Conservation (phyloP, 768 basidiomycete species). For the Pulveroboletus frians region DNA sequence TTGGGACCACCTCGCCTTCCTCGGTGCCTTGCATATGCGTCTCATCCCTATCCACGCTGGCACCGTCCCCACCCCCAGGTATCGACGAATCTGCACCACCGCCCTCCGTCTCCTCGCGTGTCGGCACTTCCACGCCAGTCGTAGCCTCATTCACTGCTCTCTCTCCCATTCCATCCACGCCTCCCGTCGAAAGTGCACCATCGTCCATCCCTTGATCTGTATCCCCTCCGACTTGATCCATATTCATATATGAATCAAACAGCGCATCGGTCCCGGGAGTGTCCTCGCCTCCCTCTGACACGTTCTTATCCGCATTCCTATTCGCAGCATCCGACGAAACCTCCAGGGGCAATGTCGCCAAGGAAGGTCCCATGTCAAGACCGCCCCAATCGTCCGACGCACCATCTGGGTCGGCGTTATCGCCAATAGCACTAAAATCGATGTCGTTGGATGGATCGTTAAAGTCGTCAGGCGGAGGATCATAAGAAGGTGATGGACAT, state of each 20-base stretch:
- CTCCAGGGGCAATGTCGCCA: not conserved
- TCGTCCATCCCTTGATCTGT: not conserved
- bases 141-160: not conserved
- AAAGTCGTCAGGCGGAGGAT: constrained; percentile 7
- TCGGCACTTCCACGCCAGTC: not conserved
- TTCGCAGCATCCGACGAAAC: not conserved
- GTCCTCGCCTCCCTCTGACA: constrained; percentile 2
- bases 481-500: constrained; percentile 1
- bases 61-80: not conserved
- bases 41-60: not conserved
- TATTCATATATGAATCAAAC: constrained; percentile 22
- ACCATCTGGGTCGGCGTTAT: not conserved
- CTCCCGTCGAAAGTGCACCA: not conserved
- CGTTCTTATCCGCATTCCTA: not conserved
- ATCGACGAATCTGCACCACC: not conserved
- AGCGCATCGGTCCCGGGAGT: constrained; percentile 6
- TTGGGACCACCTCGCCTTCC: constrained; percentile 15
- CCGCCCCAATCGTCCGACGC: constrained; percentile 2
- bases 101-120: not conserved
- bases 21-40: constrained; percentile 2
- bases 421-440: constrained; percentile 9
- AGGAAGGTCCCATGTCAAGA: constrained; percentile 10
- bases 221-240: constrained; percentile 13
- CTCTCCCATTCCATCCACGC: not conserved
- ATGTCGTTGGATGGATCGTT: constrained; percentile 12